phyloP scores from a whole-genome alignment of 768 basidiomycete species.

The Termitomyces sp. region DNA sequence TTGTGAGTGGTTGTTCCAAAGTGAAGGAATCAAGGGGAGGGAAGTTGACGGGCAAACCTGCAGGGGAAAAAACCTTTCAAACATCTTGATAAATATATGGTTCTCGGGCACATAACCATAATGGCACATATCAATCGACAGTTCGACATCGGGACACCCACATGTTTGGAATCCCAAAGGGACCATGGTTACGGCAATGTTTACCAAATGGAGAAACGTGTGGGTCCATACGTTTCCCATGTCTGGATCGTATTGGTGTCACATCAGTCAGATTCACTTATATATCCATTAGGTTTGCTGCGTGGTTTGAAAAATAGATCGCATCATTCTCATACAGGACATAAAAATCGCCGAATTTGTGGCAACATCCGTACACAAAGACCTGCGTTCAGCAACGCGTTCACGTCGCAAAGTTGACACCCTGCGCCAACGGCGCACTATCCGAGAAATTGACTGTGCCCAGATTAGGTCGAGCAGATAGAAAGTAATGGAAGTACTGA shows the following conservation, averaged over 20 bases:
- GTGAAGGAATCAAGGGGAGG: constrained; percentile 14
- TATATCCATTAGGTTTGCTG: constrained; percentile 4
- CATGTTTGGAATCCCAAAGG: constrained; percentile 15
- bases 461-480: not conserved
- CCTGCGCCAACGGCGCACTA: constrained; percentile 87
- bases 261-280: too few relatives aligned
- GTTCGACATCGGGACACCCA: constrained; percentile 21
- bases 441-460: constrained; percentile 81
- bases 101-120: constrained; percentile 6
- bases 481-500: constrained; percentile 22
- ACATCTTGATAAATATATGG: constrained; percentile 10
- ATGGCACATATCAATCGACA: constrained; percentile 15
- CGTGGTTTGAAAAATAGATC: not conserved
- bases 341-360: constrained; percentile 7
- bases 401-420: constrained; percentile 74
- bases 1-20: constrained; percentile 16
- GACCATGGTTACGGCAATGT: constrained; percentile 23
- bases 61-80: constrained; percentile 9
- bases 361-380: constrained; percentile 5
- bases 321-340: constrained; percentile 4
- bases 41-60: constrained; percentile 11
- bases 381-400: not conserved
- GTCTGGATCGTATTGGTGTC: too few relatives aligned
- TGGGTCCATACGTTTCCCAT: constrained; percentile 11
- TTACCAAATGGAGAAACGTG: constrained; percentile 14